A percentile compares a stretch with the other conserved stretches of the same genome.
These are phyloP conservation scores for Clitopilus hobsonii DNA, from an alignment of 768 basidiomycete species.

Conservation along the genomic window DNA sequence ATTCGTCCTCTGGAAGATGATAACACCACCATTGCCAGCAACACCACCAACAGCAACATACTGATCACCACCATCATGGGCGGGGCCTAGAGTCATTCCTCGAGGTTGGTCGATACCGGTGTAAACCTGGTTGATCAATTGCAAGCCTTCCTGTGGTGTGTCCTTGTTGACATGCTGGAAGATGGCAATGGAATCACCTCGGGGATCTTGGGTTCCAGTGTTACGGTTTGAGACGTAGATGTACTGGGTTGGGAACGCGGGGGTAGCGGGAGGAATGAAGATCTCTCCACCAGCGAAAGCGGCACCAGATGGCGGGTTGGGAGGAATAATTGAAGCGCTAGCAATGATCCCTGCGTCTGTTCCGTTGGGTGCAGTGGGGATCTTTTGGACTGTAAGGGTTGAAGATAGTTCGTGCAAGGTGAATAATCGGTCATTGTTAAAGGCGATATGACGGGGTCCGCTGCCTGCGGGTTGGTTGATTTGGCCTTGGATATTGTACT, in stretches of 20 bases:
- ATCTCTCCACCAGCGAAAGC: constrained; percentile 50
- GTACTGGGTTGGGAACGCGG: constrained; percentile 37
- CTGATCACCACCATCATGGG: constrained; percentile 35
- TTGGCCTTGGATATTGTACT: constrained; percentile 52
- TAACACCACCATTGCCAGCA: constrained; percentile 46
- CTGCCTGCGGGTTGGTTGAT: constrained; percentile 60
- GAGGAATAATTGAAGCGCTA: constrained; percentile 39
- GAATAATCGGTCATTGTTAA: constrained; percentile 43
- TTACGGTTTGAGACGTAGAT: constrained; percentile 60
- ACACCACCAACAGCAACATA: constrained; percentile 51
- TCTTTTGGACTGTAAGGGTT: constrained; percentile 45
- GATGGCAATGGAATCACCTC: constrained; percentile 56
- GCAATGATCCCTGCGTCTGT: constrained; percentile 40
- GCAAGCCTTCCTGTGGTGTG: constrained; percentile 15
- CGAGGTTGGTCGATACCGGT: constrained; percentile 53
- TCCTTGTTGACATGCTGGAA: constrained; percentile 33
- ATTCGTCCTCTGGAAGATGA: constrained; percentile 50
- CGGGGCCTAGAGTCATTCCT: constrained; percentile 45
- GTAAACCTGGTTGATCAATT: constrained; percentile 44
- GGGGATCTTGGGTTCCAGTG: constrained; percentile 39
- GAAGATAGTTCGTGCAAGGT: constrained; percentile 48
- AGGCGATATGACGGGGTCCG: constrained; percentile 52
- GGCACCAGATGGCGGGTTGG: constrained; percentile 32
- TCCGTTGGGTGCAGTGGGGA: constrained; percentile 44
- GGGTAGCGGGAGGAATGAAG: constrained; percentile 39